A percentile compares a stretch with the other conserved stretches of the same genome.
phyloP scores from a whole-genome alignment of 2,329 filamentous ascomycete genomes.

The Neofusicoccum cordaticola region DNA sequence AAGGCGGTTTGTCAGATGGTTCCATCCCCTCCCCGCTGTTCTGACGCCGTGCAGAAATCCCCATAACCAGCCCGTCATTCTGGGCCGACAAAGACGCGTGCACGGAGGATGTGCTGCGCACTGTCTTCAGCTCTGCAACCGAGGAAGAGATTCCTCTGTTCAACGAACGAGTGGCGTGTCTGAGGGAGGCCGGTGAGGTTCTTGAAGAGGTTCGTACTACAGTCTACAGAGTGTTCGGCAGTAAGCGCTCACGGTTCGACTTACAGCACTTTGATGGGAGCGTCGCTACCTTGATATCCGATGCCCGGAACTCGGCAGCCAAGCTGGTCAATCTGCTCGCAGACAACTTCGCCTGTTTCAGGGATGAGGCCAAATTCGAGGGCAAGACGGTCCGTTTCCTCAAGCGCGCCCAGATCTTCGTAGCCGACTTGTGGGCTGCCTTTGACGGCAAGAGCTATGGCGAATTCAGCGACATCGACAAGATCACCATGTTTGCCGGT shows the following conservation, averaged over 20 bases:
- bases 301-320: conserved; percentile 76
- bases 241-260: neutral
- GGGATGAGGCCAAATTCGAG: conserved; percentile 75
- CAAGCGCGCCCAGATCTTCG: conserved; percentile 93
- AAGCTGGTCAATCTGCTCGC: conserved; percentile 82
- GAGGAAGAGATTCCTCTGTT: conserved; percentile 85
- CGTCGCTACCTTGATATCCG: conserved; percentile 69
- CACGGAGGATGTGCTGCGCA: conserved; percentile 67
- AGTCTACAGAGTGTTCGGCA: neutral
- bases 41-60: conserved; percentile 59
- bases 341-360: conserved; percentile 78
- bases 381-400: conserved; percentile 75
- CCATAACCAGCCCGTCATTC: conserved; percentile 83
- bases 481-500: conserved; percentile 94
- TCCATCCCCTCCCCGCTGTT: neutral
- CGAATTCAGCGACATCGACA: conserved; percentile 83
- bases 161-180: conserved; percentile 69
- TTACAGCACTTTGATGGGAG: conserved; percentile 70
- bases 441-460: conserved; percentile 81
- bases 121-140: conserved; percentile 84
- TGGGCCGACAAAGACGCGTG: conserved; percentile 78
- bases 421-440: conserved; percentile 94
- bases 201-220: conserved; percentile 64
- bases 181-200: conserved; percentile 79
- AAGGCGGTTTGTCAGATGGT: conserved; percentile 61